Percentiles rank a stretch among this genome's conserved stretches.
Conservation (phyloP, 2,329 filamentous ascomycete genomes). For the Xylaria sp. region DNA sequence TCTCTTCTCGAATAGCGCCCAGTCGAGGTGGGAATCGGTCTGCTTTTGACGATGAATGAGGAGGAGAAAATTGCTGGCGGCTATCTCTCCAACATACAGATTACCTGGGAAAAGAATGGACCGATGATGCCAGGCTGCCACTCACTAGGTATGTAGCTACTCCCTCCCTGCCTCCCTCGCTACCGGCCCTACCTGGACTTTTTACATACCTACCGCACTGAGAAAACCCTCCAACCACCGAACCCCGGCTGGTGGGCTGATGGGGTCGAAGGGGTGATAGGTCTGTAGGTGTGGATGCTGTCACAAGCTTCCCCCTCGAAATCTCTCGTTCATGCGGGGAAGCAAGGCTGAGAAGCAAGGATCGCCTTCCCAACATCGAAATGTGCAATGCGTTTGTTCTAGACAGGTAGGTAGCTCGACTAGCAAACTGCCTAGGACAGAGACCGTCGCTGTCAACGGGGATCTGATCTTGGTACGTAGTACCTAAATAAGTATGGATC, state of each 20-base stretch:
- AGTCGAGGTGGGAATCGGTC: neutral
- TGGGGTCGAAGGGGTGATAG: neutral
- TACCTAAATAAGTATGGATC: no score
- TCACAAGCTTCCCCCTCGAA: neutral
- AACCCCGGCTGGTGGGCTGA: neutral
- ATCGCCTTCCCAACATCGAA: neutral
- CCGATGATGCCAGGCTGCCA: neutral
- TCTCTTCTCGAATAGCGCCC: neutral
- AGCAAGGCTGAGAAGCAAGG: neutral
- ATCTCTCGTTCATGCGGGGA: neutral
- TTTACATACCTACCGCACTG: neutral
- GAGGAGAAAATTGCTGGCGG: conserved; percentile 9
- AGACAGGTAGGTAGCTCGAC: no score
- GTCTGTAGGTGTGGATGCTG: neutral
- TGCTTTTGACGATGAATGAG: conserved; percentile 1
- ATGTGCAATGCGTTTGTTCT: no score
- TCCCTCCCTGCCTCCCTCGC: neutral
- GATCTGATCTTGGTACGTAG: no score
- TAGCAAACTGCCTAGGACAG: no score
- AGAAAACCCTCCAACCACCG: neutral
- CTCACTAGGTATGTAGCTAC: no score
- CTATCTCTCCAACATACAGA: conserved; percentile 13
- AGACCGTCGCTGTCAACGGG: no score
- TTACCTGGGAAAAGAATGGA: conserved; percentile 18
- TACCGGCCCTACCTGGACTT: no score